These are phyloP conservation scores for Cunninghamia lanceolata DNA, from an alignment of 75 land plant genomes.

Conservation along the genomic window DNA sequence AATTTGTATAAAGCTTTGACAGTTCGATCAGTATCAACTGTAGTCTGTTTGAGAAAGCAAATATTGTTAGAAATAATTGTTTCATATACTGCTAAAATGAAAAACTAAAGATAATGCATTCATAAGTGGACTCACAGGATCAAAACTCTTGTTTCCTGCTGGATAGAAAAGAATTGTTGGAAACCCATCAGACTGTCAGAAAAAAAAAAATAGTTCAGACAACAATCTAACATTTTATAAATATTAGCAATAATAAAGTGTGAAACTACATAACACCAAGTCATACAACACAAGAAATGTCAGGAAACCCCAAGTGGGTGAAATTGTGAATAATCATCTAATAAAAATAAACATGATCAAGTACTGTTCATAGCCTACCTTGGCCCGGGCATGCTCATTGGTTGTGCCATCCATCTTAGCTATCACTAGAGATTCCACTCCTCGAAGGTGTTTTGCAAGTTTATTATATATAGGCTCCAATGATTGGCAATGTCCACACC, in stretches of 20 bases:
- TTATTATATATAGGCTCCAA: slow-evolving; percentile 89
- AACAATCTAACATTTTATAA: background rate
- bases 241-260: background rate
- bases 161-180: slow-evolving; percentile 93
- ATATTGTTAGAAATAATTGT: background rate
- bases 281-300: background rate
- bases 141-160: slow-evolving; percentile 94
- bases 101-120: background rate
- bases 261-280: background rate
- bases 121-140: slow-evolving; percentile 61
- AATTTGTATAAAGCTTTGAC: slow-evolving; percentile 88
- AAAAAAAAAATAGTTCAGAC: background rate
- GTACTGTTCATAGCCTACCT: slow-evolving; percentile 40
- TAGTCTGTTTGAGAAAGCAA: slow-evolving; percentile 42
- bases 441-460: slow-evolving; percentile 71
- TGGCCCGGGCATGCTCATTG: slow-evolving; percentile 88
- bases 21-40: slow-evolving; percentile 73
- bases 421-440: slow-evolving; percentile 78
- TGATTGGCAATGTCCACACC: slow-evolving; percentile 98
- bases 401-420: slow-evolving; percentile 98
- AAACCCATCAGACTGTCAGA: slow-evolving; percentile 83
- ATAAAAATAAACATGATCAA: background rate
- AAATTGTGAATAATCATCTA: background rate
- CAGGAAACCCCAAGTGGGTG: background rate
- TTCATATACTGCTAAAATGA: background rate